A percentile compares a stretch with the other conserved stretches of the same genome.
Evolutionary conservation across 352 stramenopile genomes (phyloP).

Genomic region (Globisporangium spiculum): DNA sequence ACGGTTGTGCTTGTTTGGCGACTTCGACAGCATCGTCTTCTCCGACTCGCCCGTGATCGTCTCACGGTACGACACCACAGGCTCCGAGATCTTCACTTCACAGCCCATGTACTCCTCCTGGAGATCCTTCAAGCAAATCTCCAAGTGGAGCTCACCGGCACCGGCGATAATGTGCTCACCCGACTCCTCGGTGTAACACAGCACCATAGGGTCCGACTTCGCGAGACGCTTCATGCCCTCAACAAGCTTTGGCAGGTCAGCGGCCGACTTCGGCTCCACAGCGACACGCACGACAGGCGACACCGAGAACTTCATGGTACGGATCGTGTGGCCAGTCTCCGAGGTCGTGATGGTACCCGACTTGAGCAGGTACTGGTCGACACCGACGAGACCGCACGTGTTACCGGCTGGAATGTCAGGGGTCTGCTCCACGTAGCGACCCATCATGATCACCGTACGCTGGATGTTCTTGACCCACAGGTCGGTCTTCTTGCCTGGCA

Average conservation of each 20-base stretch:
- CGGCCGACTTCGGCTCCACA: conserved; percentile 98
- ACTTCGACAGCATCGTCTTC: conserved; percentile 98
- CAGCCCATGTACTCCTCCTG: conserved; percentile 99
- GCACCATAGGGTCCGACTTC: conserved; percentile 99
- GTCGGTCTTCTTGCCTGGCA: conserved; percentile 99
- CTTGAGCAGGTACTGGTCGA: conserved; percentile 99
- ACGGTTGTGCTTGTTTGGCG: conserved; percentile 99
- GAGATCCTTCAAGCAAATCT: conserved; percentile 99
- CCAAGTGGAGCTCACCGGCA: conserved; percentile 98
- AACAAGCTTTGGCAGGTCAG: conserved; percentile 99
- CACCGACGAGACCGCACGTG: conserved; percentile 98
- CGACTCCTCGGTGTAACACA: conserved; percentile 99
- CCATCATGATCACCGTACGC: conserved; percentile 99
- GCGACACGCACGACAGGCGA: conserved; percentile 99
- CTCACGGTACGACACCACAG: conserved; percentile 99
- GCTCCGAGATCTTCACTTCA: conserved; percentile 98
- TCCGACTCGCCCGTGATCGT: conserved; percentile 95
- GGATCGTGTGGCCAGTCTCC: conserved; percentile 97
- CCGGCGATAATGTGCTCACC: conserved; percentile 99
- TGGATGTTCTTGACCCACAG: conserved; percentile 99
- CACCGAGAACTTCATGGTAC: conserved; percentile 99
- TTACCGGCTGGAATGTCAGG: conserved; percentile 99
- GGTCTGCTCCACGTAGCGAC: conserved; percentile 97
- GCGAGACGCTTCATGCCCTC: conserved; percentile 99
- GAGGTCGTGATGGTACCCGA: conserved; percentile 98